A percentile compares a stretch with the other conserved stretches of the same genome.
These are phyloP conservation scores for Friedmanniomyces simplex DNA, from an alignment of 495 filamentous ascomycete species.

Conservation along the genomic window DNA sequence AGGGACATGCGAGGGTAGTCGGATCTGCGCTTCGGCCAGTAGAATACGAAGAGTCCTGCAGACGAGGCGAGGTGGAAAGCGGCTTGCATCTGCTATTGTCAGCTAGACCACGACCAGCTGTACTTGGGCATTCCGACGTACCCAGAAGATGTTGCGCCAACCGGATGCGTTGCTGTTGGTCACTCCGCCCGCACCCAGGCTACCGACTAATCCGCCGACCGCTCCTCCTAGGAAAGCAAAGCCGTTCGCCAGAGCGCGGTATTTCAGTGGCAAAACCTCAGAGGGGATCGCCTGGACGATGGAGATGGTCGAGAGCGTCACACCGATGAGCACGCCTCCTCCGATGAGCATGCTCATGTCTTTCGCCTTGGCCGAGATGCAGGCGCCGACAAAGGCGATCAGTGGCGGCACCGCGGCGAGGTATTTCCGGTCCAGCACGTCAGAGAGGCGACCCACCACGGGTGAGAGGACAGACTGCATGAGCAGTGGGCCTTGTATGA, in stretches of 20 bases:
- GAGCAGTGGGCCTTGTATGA: slow-evolving; percentile 46
- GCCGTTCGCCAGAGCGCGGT: slow-evolving; percentile 43
- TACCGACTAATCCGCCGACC: slow-evolving; percentile 39
- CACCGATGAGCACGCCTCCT: slow-evolving; percentile 45
- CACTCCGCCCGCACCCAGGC: slow-evolving; percentile 41
- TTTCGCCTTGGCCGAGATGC: slow-evolving; percentile 44
- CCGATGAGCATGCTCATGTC: slow-evolving; percentile 45
- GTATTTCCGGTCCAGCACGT: slow-evolving; percentile 44
- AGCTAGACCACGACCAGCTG: background rate
- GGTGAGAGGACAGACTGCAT: slow-evolving; percentile 46
- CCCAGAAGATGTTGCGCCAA: slow-evolving; percentile 47
- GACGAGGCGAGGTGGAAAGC: slow-evolving; percentile 40
- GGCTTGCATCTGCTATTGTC: slow-evolving; percentile 38
- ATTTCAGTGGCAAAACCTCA: slow-evolving; percentile 46
- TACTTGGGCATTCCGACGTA: background rate
- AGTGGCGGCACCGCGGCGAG: slow-evolving; percentile 40
- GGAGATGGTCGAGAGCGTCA: slow-evolving; percentile 42
- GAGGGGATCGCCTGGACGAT: slow-evolving; percentile 46
- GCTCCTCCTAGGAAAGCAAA: slow-evolving; percentile 40
- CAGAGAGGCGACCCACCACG: slow-evolving; percentile 44
- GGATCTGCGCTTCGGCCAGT: slow-evolving; percentile 36
- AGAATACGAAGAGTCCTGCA: slow-evolving; percentile 40
- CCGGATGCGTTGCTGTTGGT: slow-evolving; percentile 37
- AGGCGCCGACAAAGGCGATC: slow-evolving; percentile 42
- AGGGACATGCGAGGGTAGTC: slow-evolving; percentile 36